Conservation (phyloP, 495 filamentous ascomycete genomes). For the Hypoxylon fuscum region DNA sequence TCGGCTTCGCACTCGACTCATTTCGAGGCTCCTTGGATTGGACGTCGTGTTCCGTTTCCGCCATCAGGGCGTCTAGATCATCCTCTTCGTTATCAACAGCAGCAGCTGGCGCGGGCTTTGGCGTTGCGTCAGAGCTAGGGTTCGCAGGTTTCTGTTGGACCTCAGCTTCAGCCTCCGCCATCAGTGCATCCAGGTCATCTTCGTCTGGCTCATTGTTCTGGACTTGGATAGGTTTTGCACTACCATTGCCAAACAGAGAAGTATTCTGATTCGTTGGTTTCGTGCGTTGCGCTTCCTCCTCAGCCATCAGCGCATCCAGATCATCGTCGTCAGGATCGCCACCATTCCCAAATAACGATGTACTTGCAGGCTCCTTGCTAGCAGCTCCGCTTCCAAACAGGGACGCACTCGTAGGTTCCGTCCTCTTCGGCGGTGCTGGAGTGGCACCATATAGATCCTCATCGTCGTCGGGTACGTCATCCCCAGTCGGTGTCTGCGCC, state of each 20-base stretch:
- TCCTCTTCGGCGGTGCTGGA: constrained; percentile 31
- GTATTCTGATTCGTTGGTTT: constrained; percentile 3
- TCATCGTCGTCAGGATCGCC: constrained; percentile 59
- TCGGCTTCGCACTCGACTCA: constrained; percentile 1
- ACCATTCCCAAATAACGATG: constrained; percentile 37
- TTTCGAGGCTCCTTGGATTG: constrained; percentile 6
- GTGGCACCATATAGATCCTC: constrained; percentile 57
- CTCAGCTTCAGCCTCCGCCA: constrained; percentile 57
- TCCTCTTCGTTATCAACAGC: constrained; percentile 48
- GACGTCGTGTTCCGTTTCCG: constrained; percentile 48
- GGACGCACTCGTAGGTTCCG: constrained; percentile 19
- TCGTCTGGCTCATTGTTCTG: constrained; percentile 47
- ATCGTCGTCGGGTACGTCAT: constrained; percentile 48
- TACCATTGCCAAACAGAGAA: constrained; percentile 48
- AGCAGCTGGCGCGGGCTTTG: constrained; percentile 12
- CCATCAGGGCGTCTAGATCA: constrained; percentile 59
- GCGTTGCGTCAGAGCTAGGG: constrained; percentile 26
- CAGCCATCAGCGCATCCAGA: constrained; percentile 61
- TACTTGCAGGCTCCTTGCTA: not conserved
- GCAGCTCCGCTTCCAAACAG: constrained; percentile 20
- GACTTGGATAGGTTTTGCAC: not conserved
- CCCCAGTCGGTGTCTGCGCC: constrained; percentile 42
- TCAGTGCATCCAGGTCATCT: constrained; percentile 62
- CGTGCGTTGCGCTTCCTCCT: constrained; percentile 48
- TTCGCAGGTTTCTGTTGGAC: constrained; percentile 10